Conservation (phyloP, 139 green algal species). For the Tetradesmus lagerheimii region DNA sequence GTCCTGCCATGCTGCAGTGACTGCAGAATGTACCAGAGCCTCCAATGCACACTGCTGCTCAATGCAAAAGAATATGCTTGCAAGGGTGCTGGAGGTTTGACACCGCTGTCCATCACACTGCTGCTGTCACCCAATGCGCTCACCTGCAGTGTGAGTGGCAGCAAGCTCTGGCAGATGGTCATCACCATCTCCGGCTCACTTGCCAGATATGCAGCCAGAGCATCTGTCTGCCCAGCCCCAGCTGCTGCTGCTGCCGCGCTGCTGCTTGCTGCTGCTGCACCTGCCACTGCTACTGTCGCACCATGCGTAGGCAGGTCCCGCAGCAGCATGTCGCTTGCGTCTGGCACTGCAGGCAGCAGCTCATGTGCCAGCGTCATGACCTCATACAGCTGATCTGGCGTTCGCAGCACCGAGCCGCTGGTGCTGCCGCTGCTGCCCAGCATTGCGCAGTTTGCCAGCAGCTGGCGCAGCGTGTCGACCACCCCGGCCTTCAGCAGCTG, state of each 20-base stretch:
- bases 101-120: too few relatives aligned
- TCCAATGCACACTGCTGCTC: too few relatives aligned
- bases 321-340: constrained; percentile 66
- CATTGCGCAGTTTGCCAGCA: constrained; percentile 60
- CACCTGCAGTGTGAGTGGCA: constrained; percentile 85
- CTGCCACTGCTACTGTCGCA: not conserved
- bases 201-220: constrained; percentile 60
- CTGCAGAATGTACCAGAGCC: too few relatives aligned
- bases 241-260: constrained; percentile 26
- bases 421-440: constrained; percentile 30
- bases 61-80: too few relatives aligned
- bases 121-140: constrained; percentile 37
- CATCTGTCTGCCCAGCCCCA: constrained; percentile 1
- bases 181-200: constrained; percentile 71
- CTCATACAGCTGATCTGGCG: constrained; percentile 86
- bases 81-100: too few relatives aligned
- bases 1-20: too few relatives aligned
- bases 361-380: constrained; percentile 80
- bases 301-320: constrained; percentile 44
- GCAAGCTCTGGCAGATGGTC: constrained; percentile 74
- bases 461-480: constrained; percentile 64
- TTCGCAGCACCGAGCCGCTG: constrained; percentile 61
- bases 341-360: constrained; percentile 85
- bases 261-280: constrained; percentile 18
- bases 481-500: constrained; percentile 73